phyloP scores from a whole-genome alignment of 768 basidiomycete species.

The Clavaria fumosa region DNA sequence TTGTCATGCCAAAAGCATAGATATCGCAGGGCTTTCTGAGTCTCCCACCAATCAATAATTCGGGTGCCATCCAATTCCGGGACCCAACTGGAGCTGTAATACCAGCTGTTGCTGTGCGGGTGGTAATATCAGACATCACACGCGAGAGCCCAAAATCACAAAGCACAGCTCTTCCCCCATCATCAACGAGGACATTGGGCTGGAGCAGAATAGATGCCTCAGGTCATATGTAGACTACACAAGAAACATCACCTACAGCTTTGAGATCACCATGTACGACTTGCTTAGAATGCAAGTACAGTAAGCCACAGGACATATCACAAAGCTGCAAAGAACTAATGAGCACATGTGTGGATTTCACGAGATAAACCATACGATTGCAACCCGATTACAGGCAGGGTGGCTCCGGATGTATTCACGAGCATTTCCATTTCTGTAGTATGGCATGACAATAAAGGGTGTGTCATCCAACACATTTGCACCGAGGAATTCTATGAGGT shows the following conservation, averaged over 20 bases:
- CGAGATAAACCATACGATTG: neutral
- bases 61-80: constrained; percentile 13
- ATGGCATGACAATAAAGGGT: neutral
- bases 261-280: neutral
- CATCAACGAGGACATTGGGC: constrained; percentile 23
- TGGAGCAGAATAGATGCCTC: constrained; percentile 7
- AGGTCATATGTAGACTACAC: neutral
- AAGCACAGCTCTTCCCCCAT: constrained; percentile 18
- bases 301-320: neutral
- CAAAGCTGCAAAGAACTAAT: neutral
- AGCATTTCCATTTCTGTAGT: neutral
- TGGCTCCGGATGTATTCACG: neutral
- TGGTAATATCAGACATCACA: constrained; percentile 16
- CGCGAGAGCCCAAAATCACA: constrained; percentile 27
- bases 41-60: constrained; percentile 8
- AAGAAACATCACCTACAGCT: neutral
- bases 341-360: neutral
- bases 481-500: neutral
- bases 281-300: neutral
- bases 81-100: constrained; percentile 4
- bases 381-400: neutral
- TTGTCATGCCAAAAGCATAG: constrained; percentile 15
- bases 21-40: constrained; percentile 11
- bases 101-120: neutral
- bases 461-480: neutral